These are phyloP conservation scores for Torulaspora globosa DNA, from an alignment of 1,139 yeast genomes.

Conservation along the genomic window DNA sequence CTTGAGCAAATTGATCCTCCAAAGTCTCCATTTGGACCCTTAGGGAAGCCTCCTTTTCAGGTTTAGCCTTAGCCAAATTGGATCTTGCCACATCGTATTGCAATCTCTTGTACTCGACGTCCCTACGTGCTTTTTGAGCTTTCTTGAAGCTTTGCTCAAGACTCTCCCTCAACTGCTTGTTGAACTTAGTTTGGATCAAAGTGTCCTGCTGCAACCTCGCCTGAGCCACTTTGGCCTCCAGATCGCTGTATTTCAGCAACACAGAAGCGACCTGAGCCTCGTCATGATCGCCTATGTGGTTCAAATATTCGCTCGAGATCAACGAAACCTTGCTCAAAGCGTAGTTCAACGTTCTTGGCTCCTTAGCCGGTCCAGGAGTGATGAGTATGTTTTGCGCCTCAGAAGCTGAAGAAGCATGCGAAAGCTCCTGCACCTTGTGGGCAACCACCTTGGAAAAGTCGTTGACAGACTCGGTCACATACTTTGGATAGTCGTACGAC, in stretches of 20 bases:
- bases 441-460: slow-evolving; percentile 70
- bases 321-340: slow-evolving; percentile 78
- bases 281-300: slow-evolving; percentile 36
- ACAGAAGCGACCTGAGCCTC: slow-evolving; percentile 47
- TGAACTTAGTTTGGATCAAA: slow-evolving; percentile 64
- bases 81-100: slow-evolving; percentile 78
- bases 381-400: slow-evolving; percentile 80
- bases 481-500: slow-evolving; percentile 83
- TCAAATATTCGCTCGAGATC: slow-evolving; percentile 41
- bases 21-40: slow-evolving; percentile 77
- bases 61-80: slow-evolving; percentile 62
- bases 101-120: slow-evolving; percentile 74
- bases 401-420: slow-evolving; percentile 71
- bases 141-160: slow-evolving; percentile 60
- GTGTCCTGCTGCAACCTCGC: slow-evolving; percentile 83
- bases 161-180: slow-evolving; percentile 61
- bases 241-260: slow-evolving; percentile 48
- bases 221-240: slow-evolving; percentile 69
- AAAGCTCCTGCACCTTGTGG: slow-evolving; percentile 61
- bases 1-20: slow-evolving; percentile 87
- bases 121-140: slow-evolving; percentile 66
- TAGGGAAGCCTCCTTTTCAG: slow-evolving; percentile 70
- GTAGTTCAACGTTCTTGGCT: slow-evolving; percentile 81
- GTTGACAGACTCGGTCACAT: slow-evolving; percentile 65
- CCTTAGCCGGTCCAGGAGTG: slow-evolving; percentile 52